Percentiles rank a stretch among this genome's conserved stretches.
Conservation (phyloP, 495 filamentous ascomycete genomes). For the Penicillium atrosanguineum region DNA sequence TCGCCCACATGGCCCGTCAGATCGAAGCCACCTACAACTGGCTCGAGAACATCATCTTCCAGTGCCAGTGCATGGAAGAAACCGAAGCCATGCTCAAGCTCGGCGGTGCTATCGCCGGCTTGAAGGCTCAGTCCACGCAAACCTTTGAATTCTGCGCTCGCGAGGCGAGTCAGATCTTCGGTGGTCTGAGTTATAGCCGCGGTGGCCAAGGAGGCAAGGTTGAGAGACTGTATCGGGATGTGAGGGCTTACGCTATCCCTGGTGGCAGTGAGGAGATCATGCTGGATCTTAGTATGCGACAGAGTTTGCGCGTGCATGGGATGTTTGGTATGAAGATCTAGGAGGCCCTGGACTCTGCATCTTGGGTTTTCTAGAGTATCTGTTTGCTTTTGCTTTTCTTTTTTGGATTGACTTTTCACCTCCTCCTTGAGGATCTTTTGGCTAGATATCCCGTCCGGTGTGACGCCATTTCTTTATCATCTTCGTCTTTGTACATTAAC, state of each 20-base stretch:
- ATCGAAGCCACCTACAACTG: constrained; percentile 95
- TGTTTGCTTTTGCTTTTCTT: not conserved
- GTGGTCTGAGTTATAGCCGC: constrained; percentile 86
- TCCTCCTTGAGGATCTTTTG: constrained; percentile 2
- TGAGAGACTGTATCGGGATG: constrained; percentile 91
- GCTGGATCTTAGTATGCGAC: constrained; percentile 93
- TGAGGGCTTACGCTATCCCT: constrained; percentile 96
- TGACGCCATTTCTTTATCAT: constrained; percentile 13
- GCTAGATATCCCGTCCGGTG: constrained; percentile 22
- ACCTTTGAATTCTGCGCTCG: constrained; percentile 98
- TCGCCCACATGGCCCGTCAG: constrained; percentile 96
- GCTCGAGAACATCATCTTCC: constrained; percentile 95
- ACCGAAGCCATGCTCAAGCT: constrained; percentile 94
- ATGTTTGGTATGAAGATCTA: constrained; percentile 95
- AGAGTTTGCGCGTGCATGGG: constrained; percentile 86
- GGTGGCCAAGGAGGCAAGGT: constrained; percentile 96
- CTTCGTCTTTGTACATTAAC: not conserved
- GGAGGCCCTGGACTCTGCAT: not conserved
- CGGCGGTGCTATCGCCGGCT: constrained; percentile 86
- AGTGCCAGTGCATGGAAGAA: constrained; percentile 89
- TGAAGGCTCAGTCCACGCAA: constrained; percentile 89
- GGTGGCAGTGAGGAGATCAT: constrained; percentile 98
- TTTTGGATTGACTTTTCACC: not conserved
- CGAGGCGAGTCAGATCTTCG: constrained; percentile 96
- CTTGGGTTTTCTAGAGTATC: not conserved